Percentiles rank a stretch among this genome's conserved stretches.
Evolutionary conservation across 176 grass and related monocot genomes (phyloP).

Genomic region (Musa itinerans): DNA sequence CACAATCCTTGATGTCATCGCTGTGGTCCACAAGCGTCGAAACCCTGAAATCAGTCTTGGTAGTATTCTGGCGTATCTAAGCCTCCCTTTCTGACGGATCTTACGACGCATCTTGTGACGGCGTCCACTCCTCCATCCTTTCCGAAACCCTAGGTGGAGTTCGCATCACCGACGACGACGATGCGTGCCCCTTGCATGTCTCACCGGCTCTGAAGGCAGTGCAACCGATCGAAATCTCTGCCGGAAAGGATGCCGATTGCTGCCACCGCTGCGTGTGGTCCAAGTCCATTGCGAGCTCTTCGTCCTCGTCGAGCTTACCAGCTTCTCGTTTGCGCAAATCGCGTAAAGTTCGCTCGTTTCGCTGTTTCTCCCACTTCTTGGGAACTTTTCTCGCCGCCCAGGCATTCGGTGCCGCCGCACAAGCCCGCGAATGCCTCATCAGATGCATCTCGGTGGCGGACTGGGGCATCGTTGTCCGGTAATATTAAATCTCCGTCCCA

Average conservation of each 20-base stretch:
- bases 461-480: not conserved
- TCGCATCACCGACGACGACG: not conserved
- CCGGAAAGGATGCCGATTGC: not conserved
- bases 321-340: not conserved
- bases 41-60: too few relatives aligned
- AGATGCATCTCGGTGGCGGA: constrained; percentile 4
- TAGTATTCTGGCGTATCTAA: too few relatives aligned
- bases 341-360: not conserved
- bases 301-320: not conserved
- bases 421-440: not conserved
- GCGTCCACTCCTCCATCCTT: not conserved
- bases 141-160: not conserved
- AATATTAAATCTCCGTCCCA: not conserved
- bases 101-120: too few relatives aligned
- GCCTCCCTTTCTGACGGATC: too few relatives aligned
- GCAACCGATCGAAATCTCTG: not conserved
- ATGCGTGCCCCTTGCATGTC: not conserved
- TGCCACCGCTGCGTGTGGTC: not conserved
- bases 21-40: too few relatives aligned
- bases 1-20: too few relatives aligned
- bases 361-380: not conserved
- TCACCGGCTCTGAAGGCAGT: not conserved
- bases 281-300: not conserved
- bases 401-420: not conserved
- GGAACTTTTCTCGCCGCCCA: not conserved